These are phyloP conservation scores for Begonia fuchsioides DNA, from an alignment of 306 rosid species.

Conservation along the genomic window DNA sequence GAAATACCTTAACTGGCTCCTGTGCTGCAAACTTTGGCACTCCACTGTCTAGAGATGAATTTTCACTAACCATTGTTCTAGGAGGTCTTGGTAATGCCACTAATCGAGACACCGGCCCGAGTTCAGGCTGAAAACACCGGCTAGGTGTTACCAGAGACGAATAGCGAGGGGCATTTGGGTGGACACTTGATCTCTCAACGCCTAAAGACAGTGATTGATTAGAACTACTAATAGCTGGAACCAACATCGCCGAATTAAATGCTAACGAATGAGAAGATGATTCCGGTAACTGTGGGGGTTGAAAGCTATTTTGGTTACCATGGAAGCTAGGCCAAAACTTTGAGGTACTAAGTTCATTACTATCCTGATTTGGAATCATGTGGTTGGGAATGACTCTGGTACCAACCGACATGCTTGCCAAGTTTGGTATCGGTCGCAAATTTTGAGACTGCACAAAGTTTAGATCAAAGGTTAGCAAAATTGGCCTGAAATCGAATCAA, in stretches of 20 bases:
- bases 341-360: slow-evolving; percentile 10
- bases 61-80: slow-evolving; percentile 1
- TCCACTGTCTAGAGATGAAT: slow-evolving; percentile 7
- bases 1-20: slow-evolving; percentile 14
- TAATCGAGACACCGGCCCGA: slow-evolving; percentile 6
- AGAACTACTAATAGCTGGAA: slow-evolving; percentile 8
- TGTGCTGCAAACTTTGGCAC: slow-evolving; percentile 1
- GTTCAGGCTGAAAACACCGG: slow-evolving; percentile 15
- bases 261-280: slow-evolving; percentile 16
- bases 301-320: slow-evolving; percentile 12
- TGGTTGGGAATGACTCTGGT: slow-evolving; percentile 7
- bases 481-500: not conserved
- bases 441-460: slow-evolving; percentile 8
- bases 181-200: slow-evolving; percentile 10
- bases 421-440: slow-evolving; percentile 9
- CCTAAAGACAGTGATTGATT: slow-evolving; percentile 1
- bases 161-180: slow-evolving; percentile 9
- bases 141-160: slow-evolving; percentile 17
- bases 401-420: slow-evolving; percentile 7
- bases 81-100: not conserved
- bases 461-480: not conserved
- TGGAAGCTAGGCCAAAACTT: slow-evolving; percentile 14
- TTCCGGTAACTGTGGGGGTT: slow-evolving; percentile 8
- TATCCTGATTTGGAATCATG: slow-evolving; percentile 7
- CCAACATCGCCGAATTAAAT: slow-evolving; percentile 8